Evolutionary conservation across 768 basidiomycete genomes (phyloP).

Genomic region (Clavulina sp.): DNA sequence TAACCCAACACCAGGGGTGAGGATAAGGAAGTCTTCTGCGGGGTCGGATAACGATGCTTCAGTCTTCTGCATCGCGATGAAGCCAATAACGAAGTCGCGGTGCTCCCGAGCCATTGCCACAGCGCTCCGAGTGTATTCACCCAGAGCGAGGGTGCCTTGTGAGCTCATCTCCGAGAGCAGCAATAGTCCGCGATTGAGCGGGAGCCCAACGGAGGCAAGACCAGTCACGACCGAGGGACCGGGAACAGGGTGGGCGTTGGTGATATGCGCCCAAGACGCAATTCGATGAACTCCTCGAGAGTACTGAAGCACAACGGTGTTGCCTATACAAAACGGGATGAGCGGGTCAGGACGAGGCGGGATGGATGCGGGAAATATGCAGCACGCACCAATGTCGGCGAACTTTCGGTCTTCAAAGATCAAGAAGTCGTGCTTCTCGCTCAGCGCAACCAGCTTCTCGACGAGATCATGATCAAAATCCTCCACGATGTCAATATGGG

Average conservation of each 20-base stretch:
- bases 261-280: constrained; percentile 89
- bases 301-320: constrained; percentile 92
- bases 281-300: constrained; percentile 85
- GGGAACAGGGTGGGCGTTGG: constrained; percentile 90
- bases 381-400: constrained; percentile 80
- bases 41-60: constrained; percentile 19
- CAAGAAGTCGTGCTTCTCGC: constrained; percentile 71
- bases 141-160: constrained; percentile 66
- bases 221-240: constrained; percentile 93
- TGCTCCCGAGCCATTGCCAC: constrained; percentile 73
- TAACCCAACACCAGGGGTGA: constrained; percentile 86
- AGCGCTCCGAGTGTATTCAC: constrained; percentile 66
- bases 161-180: constrained; percentile 96
- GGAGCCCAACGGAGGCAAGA: constrained; percentile 68
- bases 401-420: constrained; percentile 99
- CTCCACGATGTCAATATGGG: constrained; percentile 89
- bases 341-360: not conserved
- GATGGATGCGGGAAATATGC: constrained; percentile 2
- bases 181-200: constrained; percentile 70
- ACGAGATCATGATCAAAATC: constrained; percentile 70
- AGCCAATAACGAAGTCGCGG: constrained; percentile 84
- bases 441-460: constrained; percentile 47
- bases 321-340: constrained; percentile 35
- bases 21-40: constrained; percentile 69
- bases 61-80: constrained; percentile 81